Evolutionary conservation across 441 rosid genomes (phyloP).

Genomic region (Populus hybrid): DNA sequence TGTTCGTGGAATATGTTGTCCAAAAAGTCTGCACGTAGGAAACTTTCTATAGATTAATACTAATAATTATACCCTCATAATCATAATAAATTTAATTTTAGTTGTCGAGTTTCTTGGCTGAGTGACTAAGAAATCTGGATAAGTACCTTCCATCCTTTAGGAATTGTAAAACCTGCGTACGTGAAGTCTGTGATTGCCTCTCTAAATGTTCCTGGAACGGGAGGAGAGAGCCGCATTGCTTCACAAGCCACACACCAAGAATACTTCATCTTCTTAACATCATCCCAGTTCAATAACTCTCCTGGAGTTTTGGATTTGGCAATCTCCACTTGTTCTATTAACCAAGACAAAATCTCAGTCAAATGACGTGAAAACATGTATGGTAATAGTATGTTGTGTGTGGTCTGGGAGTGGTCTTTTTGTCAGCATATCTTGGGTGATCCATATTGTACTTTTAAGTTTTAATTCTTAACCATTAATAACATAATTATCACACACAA

Average conservation of each 20-base stretch:
- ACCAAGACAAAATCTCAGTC: background rate
- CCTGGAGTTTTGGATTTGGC: conserved; percentile 21
- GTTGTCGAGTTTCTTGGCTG: background rate
- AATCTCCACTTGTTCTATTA: conserved; percentile 41
- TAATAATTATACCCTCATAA: background rate
- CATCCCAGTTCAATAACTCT: conserved; percentile 36
- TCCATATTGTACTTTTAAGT: too few relatives aligned
- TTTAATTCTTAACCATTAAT: too few relatives aligned
- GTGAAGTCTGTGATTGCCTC: conserved; percentile 34
- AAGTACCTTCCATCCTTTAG: conserved; percentile 49
- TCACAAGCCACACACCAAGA: conserved; percentile 41
- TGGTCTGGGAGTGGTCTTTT: too few relatives aligned
- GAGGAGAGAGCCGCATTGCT: conserved; percentile 44
- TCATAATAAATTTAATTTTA: background rate
- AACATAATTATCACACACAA: too few relatives aligned
- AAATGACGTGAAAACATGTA: background rate
- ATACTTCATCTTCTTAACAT: conserved; percentile 42
- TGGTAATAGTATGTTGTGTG: background rate
- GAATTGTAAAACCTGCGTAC: conserved; percentile 35
- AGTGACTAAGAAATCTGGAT: background rate
- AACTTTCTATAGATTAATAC: background rate
- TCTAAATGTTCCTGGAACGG: conserved; percentile 37
- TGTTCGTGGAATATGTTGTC: conserved; percentile 30
- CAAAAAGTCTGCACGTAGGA: conserved; percentile 26
- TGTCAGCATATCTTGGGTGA: too few relatives aligned